Evolutionary conservation across 2,329 filamentous ascomycete genomes (phyloP), one percentile per base, ranked within the genome.

Genomic region (Arthrinium phaeospermum): DNA sequence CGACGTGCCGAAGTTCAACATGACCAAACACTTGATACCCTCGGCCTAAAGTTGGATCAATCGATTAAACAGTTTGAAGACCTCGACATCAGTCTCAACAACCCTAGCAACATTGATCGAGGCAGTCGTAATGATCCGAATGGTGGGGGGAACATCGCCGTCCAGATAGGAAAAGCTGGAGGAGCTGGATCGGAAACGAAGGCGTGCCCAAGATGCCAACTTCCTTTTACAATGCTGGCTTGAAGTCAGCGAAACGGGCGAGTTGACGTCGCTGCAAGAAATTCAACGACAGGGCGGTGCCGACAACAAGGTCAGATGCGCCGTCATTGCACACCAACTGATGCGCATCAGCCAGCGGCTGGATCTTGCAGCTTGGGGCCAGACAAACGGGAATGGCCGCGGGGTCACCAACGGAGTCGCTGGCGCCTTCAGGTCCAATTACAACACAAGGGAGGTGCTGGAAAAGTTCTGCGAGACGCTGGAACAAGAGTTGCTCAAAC

Each of bases 201-300:
- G 94, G 80, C 88, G 96, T 73, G 96, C 96, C 45, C 89, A 96
- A 81, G 96, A 99, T 85, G 95, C 96, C 73, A 96, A 94, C 80
- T 98, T 98, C 81, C 84, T 99, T 73, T 95, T 99, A 75, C 93
- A 97, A 80, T 99, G 96, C 85, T 99, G 96, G 96, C 91, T 94
- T 53, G 96, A 98, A 79, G 94, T 99, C 77, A 95, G 92, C 82
- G 95, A 98, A 79, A 92, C 92, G 12, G 96, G 96, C 4, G 91
- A 96, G 77, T 87, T 98, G 71, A 92, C 93, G 12, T 91, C 93
- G n/a, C 84, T 99, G 68, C 94, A 98, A 81, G 95, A 97, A 75
- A 92, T 98, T 73, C 90, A 96, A 79, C 90, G 94, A 75, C 93
- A 95, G 76, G 94, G 94, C 1, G 93, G 93, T 37, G 93, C 93